These are phyloP conservation scores for Mycena galopus DNA, from an alignment of 768 basidiomycete genomes.

Conservation along the genomic window DNA sequence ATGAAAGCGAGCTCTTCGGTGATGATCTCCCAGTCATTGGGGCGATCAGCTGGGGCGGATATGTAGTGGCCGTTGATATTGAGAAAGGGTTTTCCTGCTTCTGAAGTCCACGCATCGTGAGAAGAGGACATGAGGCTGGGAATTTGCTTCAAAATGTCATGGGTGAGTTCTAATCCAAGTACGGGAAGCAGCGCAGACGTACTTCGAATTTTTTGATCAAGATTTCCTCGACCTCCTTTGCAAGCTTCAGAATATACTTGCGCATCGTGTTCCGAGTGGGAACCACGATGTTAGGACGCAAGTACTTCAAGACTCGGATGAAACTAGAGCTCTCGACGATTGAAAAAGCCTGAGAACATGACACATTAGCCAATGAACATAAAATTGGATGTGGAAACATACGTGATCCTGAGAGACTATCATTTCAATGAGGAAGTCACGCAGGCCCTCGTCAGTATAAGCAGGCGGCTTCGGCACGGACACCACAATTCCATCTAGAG, in stretches of 20 bases:
- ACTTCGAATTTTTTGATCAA: background rate
- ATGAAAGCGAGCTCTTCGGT: too few relatives aligned
- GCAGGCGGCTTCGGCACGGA: background rate
- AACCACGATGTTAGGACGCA: background rate
- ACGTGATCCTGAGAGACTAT: background rate
- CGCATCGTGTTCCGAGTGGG: conserved; percentile 17
- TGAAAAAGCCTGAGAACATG: background rate
- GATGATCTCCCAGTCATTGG: too few relatives aligned
- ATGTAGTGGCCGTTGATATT: too few relatives aligned
- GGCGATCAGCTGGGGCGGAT: too few relatives aligned
- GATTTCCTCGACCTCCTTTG: background rate
- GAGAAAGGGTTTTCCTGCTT: conserved; percentile 26
- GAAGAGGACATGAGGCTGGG: background rate
- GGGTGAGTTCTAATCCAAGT: background rate
- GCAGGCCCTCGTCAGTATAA: background rate
- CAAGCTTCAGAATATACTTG: background rate
- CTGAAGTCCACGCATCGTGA: conserved; percentile 36
- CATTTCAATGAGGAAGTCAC: conserved; percentile 8
- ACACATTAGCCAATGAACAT: background rate
- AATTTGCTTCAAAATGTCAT: background rate
- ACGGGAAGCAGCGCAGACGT: background rate
- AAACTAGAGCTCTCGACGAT: background rate
- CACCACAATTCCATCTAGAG: conserved; percentile 3
- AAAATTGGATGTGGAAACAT: background rate
- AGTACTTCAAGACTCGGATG: background rate